Base-by-base conservation (phyloP, 768 basidiomycete species). In the Piloderma croceum region DNA sequence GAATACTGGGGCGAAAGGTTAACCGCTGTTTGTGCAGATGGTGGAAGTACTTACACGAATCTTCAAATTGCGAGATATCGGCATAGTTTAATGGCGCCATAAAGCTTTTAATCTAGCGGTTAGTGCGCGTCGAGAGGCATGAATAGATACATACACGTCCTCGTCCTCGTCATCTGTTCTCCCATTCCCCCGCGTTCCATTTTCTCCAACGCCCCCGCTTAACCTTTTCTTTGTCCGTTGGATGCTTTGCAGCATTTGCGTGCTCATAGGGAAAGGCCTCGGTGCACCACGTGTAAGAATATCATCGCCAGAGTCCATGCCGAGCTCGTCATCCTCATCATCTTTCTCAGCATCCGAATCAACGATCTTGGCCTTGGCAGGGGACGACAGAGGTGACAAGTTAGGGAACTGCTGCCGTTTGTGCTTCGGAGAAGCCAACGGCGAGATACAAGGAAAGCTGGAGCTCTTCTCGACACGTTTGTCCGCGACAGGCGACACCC, bases 231-330 rank as follows among this genome's bases (percentile, higher is more conserved):
- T 65, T 6, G 43, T 45, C 6, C 45, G 42, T 23, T 10, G 31
- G 34, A 70, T 67, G 34, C 64, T 66, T 7, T 58, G 53, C 3
- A 76, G 59, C 29, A 70, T 41, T 38, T 72, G 67, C 2, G 68
- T 63, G 36, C 59, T 68, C 75, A 81, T 70, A 5, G 74, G 73
- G 37, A 76, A 76, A 1, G 73, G 71, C 27, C 27, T 29, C 27
- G 27, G 10, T 9, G 10, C 27, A 9, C 27, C 27, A 29, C 27
- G 27, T 15, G 27, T 29, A 9, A 9, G 9, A 9, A 29, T 15
- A 9, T 29, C 27, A 29, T 29, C 27, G 27, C 15, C 27, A 9
- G 27, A 29, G 27, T 29, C 27, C 27, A 29, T 29, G 10, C 27
- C 10, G 9, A 29, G 27, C 27, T 9, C 10, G 27, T 29, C 27